Percentiles rank a stretch among this genome's conserved stretches.
phyloP scores from a whole-genome alignment of 148 eudicot species.

The Nyssa sinensis region DNA sequence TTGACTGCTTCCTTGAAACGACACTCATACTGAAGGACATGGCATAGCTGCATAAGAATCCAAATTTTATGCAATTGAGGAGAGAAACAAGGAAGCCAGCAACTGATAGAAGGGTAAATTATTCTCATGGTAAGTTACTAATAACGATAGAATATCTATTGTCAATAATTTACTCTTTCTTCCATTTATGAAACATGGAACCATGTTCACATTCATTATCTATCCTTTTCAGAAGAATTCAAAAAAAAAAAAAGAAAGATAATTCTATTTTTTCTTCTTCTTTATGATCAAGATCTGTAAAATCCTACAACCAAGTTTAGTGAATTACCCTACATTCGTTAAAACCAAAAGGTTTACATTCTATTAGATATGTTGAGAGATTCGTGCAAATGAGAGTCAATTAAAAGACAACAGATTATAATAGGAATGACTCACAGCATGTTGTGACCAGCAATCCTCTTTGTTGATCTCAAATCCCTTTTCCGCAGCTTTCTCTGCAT shows the following conservation, averaged over 20 bases:
- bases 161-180: neutral
- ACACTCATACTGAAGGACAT: conserved; percentile 74
- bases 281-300: neutral
- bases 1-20: conserved; percentile 79
- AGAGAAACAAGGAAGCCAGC: conserved; percentile 3
- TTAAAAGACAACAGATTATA: conserved; percentile 4
- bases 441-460: conserved; percentile 87
- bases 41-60: conserved; percentile 65
- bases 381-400: neutral
- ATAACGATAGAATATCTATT: neutral
- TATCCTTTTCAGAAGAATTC: neutral
- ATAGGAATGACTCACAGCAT: conserved; percentile 65
- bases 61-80: neutral
- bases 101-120: neutral
- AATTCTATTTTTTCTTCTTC: no score
- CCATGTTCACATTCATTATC: conserved; percentile 4
- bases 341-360: neutral
- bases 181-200: neutral
- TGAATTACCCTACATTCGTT: neutral
- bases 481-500: conserved; percentile 72
- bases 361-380: neutral
- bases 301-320: neutral
- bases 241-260: no score
- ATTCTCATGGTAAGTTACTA: neutral
- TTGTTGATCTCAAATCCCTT: conserved; percentile 69